phyloP scores from a whole-genome alignment of 140 eudicot genomes.

The Anethum foeniculum region DNA sequence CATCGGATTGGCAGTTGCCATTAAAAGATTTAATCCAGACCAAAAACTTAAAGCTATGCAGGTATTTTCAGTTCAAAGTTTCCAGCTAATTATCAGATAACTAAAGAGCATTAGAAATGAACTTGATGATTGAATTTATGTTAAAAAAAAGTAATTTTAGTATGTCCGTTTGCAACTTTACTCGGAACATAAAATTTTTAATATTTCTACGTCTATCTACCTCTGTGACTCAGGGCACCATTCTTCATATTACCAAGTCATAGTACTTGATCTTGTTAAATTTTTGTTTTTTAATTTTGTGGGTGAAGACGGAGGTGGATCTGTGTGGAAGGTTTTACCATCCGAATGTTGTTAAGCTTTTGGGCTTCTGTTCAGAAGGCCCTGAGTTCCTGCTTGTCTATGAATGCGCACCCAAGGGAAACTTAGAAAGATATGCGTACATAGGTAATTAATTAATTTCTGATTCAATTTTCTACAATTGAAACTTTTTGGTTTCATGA shows the following conservation, averaged over 20 bases:
- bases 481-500: background rate
- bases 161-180: background rate
- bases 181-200: background rate
- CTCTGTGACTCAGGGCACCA: background rate
- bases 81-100: background rate
- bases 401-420: slow-evolving; percentile 13
- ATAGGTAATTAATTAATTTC: background rate
- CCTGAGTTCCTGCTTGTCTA: slow-evolving; percentile 9
- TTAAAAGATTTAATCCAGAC: background rate
- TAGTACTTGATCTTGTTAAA: background rate
- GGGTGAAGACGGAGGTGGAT: slow-evolving; percentile 18
- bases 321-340: slow-evolving; percentile 12
- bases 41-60: background rate
- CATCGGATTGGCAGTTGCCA: background rate
- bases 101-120: background rate
- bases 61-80: background rate
- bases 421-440: slow-evolving; percentile 8
- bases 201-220: background rate
- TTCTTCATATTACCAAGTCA: no score
- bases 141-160: background rate
- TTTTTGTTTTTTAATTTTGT: slow-evolving; percentile 1
- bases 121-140: background rate
- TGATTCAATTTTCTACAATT: background rate
- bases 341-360: slow-evolving; percentile 18
- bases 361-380: slow-evolving; percentile 15